These are phyloP conservation scores for Phytophthora sp. DNA, from an alignment of 352 stramenopile species.

Conservation along the genomic window DNA sequence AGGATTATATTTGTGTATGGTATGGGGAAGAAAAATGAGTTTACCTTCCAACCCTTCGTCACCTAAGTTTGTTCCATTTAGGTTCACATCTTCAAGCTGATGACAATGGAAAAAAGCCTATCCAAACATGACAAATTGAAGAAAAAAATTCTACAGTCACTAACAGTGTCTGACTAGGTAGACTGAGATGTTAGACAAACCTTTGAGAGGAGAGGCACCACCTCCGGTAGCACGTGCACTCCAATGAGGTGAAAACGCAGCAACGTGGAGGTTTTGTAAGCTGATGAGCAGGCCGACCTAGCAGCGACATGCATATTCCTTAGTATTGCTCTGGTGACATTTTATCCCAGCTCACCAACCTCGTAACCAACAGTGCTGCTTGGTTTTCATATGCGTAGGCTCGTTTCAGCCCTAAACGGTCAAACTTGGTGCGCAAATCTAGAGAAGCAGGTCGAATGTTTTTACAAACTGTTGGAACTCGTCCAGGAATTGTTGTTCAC, in stretches of 20 bases:
- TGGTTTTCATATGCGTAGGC: constrained; percentile 46
- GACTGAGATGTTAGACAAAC: constrained; percentile 7
- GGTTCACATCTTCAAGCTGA: constrained; percentile 32
- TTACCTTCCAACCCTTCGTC: constrained; percentile 34
- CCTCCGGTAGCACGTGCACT: constrained; percentile 26
- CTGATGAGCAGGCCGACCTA: constrained; percentile 35
- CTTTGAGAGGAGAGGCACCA: constrained; percentile 37
- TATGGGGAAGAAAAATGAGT: background rate
- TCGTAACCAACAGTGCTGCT: constrained; percentile 36
- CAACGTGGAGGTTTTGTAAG: constrained; percentile 36
- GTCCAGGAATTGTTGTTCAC: too few species aligned
- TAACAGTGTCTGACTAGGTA: too few species aligned
- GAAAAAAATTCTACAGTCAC: too few species aligned
- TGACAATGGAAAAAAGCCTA: constrained; percentile 40
- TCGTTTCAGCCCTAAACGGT: constrained; percentile 57
- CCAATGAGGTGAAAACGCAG: constrained; percentile 45
- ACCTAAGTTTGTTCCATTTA: constrained; percentile 26
- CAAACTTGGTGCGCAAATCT: constrained; percentile 72
- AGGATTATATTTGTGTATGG: background rate
- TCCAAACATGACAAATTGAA: background rate
- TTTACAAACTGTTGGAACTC: too few species aligned
- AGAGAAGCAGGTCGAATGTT: background rate
- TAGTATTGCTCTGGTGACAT: background rate
- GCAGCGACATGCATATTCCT: background rate
- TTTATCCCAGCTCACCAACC: constrained; percentile 17